Base-by-base conservation (phyloP, 306 rosid genomes). In the Purshia tridentata region DNA sequence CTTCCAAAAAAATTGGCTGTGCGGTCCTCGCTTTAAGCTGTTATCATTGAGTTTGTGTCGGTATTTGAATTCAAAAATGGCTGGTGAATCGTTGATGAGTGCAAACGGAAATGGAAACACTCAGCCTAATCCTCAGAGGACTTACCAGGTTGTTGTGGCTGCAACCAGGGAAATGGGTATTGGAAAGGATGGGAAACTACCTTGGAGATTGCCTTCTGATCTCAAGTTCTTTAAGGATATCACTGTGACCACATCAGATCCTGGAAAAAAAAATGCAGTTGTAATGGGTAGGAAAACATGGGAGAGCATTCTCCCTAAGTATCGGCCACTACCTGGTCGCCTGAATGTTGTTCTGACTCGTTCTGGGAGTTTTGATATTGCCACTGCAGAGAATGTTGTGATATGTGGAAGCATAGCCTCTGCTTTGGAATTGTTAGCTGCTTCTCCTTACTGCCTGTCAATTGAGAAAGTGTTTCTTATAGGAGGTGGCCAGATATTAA, bases 241-340 rank as follows among this genome's bases (percentile, higher is more conserved):
- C 80, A 95, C 97, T 51, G 57, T 68, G 8, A 78, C 59, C 37
- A 85, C 97, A 48, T 83, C 96, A 39, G 97, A 95, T 84, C 74
- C 92, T 0, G 96, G 84, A 42, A 95, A 87, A 79, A 91, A 86
- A 84, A 95, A 95, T 82, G 99, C 97, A 0, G 68, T 95, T 84
- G 66, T 95, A 60, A 95, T 95, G 99, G 99, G 97, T 70, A 86
- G 99, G 69, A 91, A 88, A 79, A 78, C 99, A 70, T 95, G 97
- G 97, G 99, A 95, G 88, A 73, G 89, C 53, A 90, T 91, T 75
- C 90, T 88, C 37, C 77, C 72, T 15, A 90, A 88, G 68, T 47
- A 57, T 14, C 92, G 89, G 56, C 99, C 98, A 51, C 84, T 90
- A 55, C 83, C 93, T 14, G 97, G 98, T 54, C 90, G 96, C 70